Percentiles rank a stretch among this genome's conserved stretches.
Evolutionary conservation across 305 asterid species (phyloP).

Genomic region (Fraxinus latifolia): DNA sequence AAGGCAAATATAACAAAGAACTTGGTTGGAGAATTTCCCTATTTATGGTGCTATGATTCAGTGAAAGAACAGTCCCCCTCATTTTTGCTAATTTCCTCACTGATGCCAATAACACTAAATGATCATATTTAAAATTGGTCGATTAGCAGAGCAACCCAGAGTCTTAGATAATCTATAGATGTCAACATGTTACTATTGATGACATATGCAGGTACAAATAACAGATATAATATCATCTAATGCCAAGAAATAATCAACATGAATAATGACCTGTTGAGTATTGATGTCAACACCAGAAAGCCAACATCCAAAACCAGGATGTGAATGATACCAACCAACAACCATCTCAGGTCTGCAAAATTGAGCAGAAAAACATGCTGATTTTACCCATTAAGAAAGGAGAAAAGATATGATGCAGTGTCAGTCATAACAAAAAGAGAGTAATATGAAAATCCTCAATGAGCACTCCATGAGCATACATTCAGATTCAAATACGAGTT

Average conservation of each 20-base stretch:
- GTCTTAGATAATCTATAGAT: neutral
- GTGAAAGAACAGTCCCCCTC: neutral
- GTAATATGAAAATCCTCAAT: neutral
- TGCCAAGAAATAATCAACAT: neutral
- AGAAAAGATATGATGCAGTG: neutral
- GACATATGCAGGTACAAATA: neutral
- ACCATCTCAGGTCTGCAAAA: conserved; percentile 95
- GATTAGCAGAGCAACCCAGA: neutral
- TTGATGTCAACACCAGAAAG: conserved; percentile 98
- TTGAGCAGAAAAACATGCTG: conserved; percentile 16
- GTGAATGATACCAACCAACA: conserved; percentile 98
- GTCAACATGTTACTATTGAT: neutral
- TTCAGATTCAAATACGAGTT: neutral
- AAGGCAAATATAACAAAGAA: neutral
- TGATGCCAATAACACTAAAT: neutral
- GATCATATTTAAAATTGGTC: neutral
- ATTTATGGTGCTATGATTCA: neutral
- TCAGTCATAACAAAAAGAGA: neutral
- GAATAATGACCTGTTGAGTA: conserved; percentile 77
- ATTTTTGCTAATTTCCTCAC: neutral
- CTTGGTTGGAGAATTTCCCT: neutral
- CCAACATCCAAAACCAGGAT: conserved; percentile 99
- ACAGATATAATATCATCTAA: neutral
- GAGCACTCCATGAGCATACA: neutral
- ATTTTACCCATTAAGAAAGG: conserved; percentile 6